Base-by-base conservation (phyloP, 2,329 filamentous ascomycete genomes). In the Calonectria hongkongensis region DNA sequence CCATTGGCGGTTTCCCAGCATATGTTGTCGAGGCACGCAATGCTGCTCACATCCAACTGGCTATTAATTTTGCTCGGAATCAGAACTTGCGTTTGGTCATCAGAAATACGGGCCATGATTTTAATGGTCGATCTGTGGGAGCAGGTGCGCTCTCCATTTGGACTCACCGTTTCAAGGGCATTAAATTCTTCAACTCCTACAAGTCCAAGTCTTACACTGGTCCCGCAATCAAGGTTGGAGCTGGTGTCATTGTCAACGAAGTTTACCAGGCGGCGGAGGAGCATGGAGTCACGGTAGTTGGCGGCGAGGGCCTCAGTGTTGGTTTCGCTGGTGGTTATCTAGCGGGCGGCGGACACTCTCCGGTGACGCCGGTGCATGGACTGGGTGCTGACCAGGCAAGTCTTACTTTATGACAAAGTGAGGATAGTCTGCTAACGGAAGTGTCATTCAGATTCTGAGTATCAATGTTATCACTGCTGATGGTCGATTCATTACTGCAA, bases 91-190 rank as follows among this genome's bases (percentile, higher is more conserved):
- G 54, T 5, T 13, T 60, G 21, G 54, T 60, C 1, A 41, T 60
- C 15, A 60, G 21, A 27, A 60, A 60, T 16, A 60, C 54, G 16
- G 54, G 54, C 21, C 54, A 60, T 28, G 54, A 60, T 33, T 60
- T 60, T 15, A 60, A 60, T 10, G 54, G 54, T 6, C 21, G 54
- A 15, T 60, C 54, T 6, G 54, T 60, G 3, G 54, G 54, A 6
- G 54, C 54, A 27, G 54, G 54, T 12, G 54, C 54, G 18, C 54
- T 60, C 12, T 60, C 54, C 6, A 60, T 60, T 5, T 60, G 54
- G 54, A 60, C 54, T 4, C 54, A 60, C 25, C 54, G 33, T 15
- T 60, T 60, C 21, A 60, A 60, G 33, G 33, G 6, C 21, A 60
- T 60, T 16, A 16, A 60, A 25, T 60, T 60, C 54, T 60, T 60